Percentiles rank a stretch among this genome's conserved stretches.
phyloP scores from a whole-genome alignment of 768 basidiomycete genomes.

The Panus rudis region DNA sequence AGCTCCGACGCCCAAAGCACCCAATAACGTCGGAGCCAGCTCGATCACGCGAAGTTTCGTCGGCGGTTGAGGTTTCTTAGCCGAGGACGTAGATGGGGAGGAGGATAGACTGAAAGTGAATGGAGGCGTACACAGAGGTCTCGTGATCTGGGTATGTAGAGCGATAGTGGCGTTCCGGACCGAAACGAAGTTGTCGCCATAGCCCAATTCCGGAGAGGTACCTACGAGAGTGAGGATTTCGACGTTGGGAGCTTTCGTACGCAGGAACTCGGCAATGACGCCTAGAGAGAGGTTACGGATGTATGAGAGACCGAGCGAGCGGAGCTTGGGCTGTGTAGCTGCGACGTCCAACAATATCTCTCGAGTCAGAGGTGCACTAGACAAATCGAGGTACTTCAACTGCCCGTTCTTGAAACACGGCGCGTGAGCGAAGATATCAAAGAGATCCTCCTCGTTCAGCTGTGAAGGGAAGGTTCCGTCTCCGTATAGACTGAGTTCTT shows the following conservation, averaged over 20 bases:
- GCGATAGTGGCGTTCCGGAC: constrained; percentile 67
- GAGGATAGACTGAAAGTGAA: constrained; percentile 50
- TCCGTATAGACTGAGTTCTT: constrained; percentile 84
- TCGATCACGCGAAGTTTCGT: constrained; percentile 86
- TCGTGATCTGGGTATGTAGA: constrained; percentile 71
- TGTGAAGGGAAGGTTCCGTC: constrained; percentile 79
- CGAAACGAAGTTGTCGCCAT: constrained; percentile 33
- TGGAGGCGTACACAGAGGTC: constrained; percentile 73
- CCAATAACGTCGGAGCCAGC: constrained; percentile 63
- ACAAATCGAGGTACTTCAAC: constrained; percentile 85
- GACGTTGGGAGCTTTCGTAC: constrained; percentile 59
- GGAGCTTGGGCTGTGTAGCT: constrained; percentile 62
- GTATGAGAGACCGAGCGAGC: constrained; percentile 87
- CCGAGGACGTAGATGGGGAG: constrained; percentile 17
- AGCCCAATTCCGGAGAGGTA: constrained; percentile 71
- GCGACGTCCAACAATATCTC: constrained; percentile 43
- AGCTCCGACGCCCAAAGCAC: constrained; percentile 68
- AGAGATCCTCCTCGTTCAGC: constrained; percentile 58
- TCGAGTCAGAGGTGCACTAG: constrained; percentile 67
- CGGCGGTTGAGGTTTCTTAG: constrained; percentile 37
- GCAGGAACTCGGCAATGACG: constrained; percentile 62
- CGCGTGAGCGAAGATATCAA: constrained; percentile 58
- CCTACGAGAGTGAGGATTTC: constrained; percentile 81
- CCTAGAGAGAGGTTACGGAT: constrained; percentile 65
- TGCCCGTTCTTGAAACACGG: constrained; percentile 74